Percentiles rank a stretch among this genome's conserved stretches.
These are phyloP conservation scores for Botrytis medusae DNA, from an alignment of 2,329 filamentous ascomycete genomes.

Conservation along the genomic window DNA sequence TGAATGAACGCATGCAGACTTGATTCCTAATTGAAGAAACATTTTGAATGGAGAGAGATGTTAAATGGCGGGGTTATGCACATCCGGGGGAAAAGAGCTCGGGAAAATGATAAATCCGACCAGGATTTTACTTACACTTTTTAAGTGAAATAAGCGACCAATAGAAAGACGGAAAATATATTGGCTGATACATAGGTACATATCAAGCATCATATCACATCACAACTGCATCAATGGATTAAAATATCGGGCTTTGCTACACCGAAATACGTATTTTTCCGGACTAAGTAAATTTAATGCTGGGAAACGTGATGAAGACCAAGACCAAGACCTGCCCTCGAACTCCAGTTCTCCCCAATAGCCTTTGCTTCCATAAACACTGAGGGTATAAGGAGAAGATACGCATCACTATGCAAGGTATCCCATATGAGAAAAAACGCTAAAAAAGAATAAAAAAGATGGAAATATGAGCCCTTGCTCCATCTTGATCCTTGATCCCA, in stretches of 20 bases:
- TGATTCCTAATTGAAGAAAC: neutral
- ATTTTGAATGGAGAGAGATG: neutral
- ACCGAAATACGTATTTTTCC: slow-evolving; percentile 30
- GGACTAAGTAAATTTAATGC: slow-evolving; percentile 8
- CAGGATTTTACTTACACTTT: neutral
- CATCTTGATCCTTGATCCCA: neutral
- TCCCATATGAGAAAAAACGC: neutral
- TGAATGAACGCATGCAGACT: neutral
- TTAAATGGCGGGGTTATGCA: slow-evolving; percentile 10
- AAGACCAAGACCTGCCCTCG: neutral
- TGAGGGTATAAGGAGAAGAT: slow-evolving; percentile 19
- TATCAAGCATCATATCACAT: slow-evolving; percentile 4
- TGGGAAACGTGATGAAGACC: neutral
- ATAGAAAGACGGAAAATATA: slow-evolving; percentile 7
- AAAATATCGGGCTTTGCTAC: slow-evolving; percentile 25
- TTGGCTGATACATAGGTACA: neutral
- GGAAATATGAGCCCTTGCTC: slow-evolving; percentile 2
- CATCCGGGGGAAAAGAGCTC: neutral
- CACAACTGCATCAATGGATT: slow-evolving; percentile 14
- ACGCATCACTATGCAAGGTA: slow-evolving; percentile 16
- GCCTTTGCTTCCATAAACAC: slow-evolving; percentile 13
- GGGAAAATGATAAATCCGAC: neutral
- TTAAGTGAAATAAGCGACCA: slow-evolving; percentile 4
- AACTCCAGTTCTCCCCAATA: slow-evolving; percentile 1
- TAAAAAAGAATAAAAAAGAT: neutral